A percentile compares a stretch with the other conserved stretches of the same genome.
These are phyloP conservation scores for Aspergillus luchuensis DNA, from an alignment of 2,329 filamentous ascomycete genomes.

Conservation along the genomic window DNA sequence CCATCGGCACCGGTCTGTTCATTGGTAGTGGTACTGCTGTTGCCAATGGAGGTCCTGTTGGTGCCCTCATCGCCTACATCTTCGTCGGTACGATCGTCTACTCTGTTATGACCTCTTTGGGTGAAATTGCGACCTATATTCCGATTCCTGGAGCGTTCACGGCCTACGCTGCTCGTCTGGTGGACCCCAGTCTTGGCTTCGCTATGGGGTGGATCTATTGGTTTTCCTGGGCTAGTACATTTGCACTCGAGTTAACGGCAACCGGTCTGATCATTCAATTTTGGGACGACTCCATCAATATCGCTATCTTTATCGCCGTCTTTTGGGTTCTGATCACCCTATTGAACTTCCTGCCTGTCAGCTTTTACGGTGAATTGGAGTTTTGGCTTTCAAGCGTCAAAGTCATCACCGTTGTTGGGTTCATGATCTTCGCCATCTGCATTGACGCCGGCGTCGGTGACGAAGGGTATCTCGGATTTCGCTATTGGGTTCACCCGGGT, in stretches of 20 bases:
- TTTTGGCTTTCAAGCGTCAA: constrained; percentile 79
- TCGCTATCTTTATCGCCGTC: constrained; percentile 71
- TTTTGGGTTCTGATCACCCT: constrained; percentile 72
- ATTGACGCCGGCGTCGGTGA: constrained; percentile 71
- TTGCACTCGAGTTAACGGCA: constrained; percentile 71
- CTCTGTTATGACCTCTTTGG: constrained; percentile 68
- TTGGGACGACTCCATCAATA: constrained; percentile 64
- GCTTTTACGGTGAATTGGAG: constrained; percentile 74
- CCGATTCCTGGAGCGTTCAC: constrained; percentile 77
- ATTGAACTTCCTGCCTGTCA: constrained; percentile 71
- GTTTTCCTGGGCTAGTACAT: constrained; percentile 75
- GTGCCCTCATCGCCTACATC: constrained; percentile 67
- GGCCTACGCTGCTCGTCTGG: constrained; percentile 72
- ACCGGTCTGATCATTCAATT: constrained; percentile 76
- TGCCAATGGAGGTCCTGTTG: constrained; percentile 64
- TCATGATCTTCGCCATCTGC: constrained; percentile 76
- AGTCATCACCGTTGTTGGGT: constrained; percentile 71
- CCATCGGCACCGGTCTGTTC: constrained; percentile 73
- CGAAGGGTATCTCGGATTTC: constrained; percentile 71
- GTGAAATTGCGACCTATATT: constrained; percentile 75
- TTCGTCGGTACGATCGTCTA: constrained; percentile 73
- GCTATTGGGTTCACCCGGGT: constrained; percentile 69
- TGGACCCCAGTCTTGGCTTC: constrained; percentile 72
- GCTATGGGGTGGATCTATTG: constrained; percentile 83
- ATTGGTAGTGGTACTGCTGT: constrained; percentile 67